Conservation (phyloP, 2,329 filamentous ascomycete genomes). For the Aspergillus calidoustus region DNA sequence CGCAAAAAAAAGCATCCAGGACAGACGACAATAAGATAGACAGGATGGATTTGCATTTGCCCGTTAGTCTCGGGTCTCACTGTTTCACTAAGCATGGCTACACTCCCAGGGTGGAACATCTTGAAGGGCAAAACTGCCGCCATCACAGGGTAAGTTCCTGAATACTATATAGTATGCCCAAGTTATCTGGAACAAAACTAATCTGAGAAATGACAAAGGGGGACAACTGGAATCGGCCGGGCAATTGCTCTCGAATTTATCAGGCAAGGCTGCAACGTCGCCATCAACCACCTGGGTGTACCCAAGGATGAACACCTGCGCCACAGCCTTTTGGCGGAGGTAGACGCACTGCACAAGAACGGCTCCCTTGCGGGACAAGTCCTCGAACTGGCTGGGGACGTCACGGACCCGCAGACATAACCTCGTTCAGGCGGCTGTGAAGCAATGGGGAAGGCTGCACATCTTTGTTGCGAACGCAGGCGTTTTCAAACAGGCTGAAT, state of each 20-base stretch:
- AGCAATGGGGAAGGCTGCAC: constrained; percentile 61
- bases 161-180: too few species aligned
- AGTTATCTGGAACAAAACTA: too few species aligned
- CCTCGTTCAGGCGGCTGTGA: constrained; percentile 70
- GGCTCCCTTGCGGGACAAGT: constrained; percentile 47
- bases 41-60: neutral
- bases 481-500: constrained; percentile 85
- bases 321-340: constrained; percentile 1
- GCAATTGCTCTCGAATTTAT: constrained; percentile 80
- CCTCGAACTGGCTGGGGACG: constrained; percentile 75
- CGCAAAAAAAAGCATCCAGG: neutral
- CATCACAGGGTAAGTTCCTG: constrained; percentile 66
- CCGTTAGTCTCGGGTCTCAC: neutral
- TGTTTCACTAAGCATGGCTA: constrained; percentile 11
- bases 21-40: neutral
- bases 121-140: constrained; percentile 77
- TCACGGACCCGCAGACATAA: constrained; percentile 74
- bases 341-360: constrained; percentile 19
- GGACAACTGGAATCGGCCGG: constrained; percentile 82
- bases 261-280: constrained; percentile 75
- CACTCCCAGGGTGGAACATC: constrained; percentile 45
- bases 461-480: constrained; percentile 89
- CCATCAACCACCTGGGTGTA: constrained; percentile 75
- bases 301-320: constrained; percentile 33
- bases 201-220: constrained; percentile 36